phyloP scores from a whole-genome alignment of 179 eudicot species.

The Beta macrorhiza region DNA sequence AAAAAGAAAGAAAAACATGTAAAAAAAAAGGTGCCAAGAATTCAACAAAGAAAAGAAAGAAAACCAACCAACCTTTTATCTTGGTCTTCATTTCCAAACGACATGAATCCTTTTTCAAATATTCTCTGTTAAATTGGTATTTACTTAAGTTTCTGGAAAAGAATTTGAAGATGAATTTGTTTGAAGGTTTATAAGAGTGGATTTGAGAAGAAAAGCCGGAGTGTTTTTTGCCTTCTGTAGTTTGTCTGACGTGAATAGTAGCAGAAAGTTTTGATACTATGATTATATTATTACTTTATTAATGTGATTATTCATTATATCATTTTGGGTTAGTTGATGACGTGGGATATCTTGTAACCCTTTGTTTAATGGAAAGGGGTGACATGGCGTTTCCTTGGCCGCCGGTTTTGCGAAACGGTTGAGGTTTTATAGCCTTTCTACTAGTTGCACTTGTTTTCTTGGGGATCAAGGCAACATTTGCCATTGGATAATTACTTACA shows the following conservation, averaged over 20 bases:
- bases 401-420: constrained; percentile 9
- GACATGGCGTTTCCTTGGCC: constrained; percentile 25
- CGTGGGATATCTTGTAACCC: not conserved
- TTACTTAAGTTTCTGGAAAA: no score
- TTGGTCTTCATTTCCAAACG: not conserved
- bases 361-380: not conserved
- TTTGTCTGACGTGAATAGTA: not conserved
- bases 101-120: not conserved
- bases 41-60: not conserved
- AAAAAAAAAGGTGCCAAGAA: not conserved
- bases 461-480: not conserved
- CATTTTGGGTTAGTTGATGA: not conserved
- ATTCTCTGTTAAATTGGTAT: not conserved
- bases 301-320: no score
- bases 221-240: not conserved
- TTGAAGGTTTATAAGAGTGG: not conserved
- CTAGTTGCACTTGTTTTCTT: not conserved
- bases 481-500: not conserved
- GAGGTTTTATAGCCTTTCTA: not conserved
- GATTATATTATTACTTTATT: no score
- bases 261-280: not conserved
- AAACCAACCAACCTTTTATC: not conserved
- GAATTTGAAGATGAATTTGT: not conserved
- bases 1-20: no score
- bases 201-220: not conserved